phyloP scores from a whole-genome alignment of 164 flowering plant genomes.

The Tetracentron sinense region DNA sequence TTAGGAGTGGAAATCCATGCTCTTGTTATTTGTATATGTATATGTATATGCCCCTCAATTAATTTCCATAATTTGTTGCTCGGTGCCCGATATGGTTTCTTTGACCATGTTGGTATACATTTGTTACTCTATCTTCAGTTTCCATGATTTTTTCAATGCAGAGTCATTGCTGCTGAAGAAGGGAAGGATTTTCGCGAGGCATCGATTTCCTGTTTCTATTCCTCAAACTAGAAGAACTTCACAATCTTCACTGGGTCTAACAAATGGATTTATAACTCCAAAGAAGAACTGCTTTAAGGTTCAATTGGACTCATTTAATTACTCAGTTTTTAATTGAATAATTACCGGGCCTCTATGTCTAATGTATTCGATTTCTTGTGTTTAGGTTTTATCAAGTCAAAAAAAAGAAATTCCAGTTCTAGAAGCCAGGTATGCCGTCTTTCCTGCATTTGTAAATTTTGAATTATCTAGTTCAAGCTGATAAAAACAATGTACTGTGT shows the following conservation, averaged over 20 bases:
- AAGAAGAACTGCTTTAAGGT: conserved; percentile 34
- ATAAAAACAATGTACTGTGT: background rate
- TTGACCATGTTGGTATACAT: too few species aligned
- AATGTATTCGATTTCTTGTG: background rate
- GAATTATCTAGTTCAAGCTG: background rate
- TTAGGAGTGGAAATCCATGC: background rate
- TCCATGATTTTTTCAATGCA: conserved; percentile 14
- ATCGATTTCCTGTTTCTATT: conserved; percentile 17
- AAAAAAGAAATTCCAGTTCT: conserved; percentile 33
- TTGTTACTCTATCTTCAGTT: background rate
- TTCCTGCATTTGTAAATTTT: background rate
- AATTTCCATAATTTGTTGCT: background rate
- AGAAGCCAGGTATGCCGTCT: conserved; percentile 48
- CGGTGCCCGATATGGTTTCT: too few species aligned
- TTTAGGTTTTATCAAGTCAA: conserved; percentile 51
- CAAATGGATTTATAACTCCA: background rate
- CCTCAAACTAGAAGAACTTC: conserved; percentile 12
- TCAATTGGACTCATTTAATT: conserved; percentile 1
- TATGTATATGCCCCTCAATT: background rate
- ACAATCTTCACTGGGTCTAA: conserved; percentile 12
- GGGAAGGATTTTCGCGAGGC: conserved; percentile 14
- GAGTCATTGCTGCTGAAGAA: conserved; percentile 25
- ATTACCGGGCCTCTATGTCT: background rate
- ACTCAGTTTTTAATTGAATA: background rate
- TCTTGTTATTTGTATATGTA: background rate